Base-by-base conservation (phyloP, 306 rosid genomes). In the Argentina anserina region DNA sequence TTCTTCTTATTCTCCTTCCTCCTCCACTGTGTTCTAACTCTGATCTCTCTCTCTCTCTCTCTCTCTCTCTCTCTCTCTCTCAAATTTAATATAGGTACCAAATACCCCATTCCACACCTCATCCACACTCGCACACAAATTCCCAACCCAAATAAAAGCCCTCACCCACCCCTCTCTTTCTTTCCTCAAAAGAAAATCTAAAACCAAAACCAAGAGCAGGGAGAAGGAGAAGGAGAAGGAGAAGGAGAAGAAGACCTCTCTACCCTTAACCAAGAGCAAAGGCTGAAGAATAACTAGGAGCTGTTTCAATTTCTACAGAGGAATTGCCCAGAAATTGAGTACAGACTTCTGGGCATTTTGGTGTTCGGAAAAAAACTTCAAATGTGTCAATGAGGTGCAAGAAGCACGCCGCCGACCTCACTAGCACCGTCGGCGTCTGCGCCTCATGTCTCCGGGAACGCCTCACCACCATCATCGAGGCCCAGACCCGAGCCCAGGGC, bases 381-480 rank as follows among this genome's bases (percentile, higher is more conserved):
- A 77, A 71, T 71, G 34, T 29, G 6, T 81, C 83, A 70, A 95
- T 95, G 99, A 95, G 87, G 97, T 95, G 99, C 81, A 87, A 80
- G 76, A 87, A 82, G 78, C 99, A 95, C 81, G 72, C 63, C 2
- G 12, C 78, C 28, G 99, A 95, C 82, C 69, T 17, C 39, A 90
- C 81, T 79, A 79, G 93, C 82, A 63, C 79, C 81, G 81, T 87
- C 75, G 99, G 97, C 46, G 96, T 90, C 74, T 95, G 99, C 75
- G 86, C 99, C 64, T 73, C 97, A 18, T 95, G 99, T 76, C 91
- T 95, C 79, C 82, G 96, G 0, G 96, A 95, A 43, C 97, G 97
- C 28, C 87, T 93, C 36, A 10, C 74, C 25, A 62, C 70, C 3
- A 65, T 88, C 53, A 50, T 91, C 76, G 90, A 83, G 3, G 92